These are phyloP conservation scores for Sclerotinia spermophila DNA, from an alignment of 2,329 filamentous ascomycete genomes.

Conservation along the genomic window DNA sequence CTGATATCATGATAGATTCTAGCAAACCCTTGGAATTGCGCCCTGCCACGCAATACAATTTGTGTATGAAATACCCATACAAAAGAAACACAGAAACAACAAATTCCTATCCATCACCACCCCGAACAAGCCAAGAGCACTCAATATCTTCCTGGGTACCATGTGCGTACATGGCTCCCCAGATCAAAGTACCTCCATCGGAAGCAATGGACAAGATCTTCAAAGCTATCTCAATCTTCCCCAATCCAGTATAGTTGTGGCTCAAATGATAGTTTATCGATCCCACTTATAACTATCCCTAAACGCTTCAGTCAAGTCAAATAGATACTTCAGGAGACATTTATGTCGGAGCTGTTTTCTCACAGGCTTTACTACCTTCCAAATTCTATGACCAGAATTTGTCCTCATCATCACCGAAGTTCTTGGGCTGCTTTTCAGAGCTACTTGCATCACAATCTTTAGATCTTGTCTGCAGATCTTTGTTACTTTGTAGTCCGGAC, in stretches of 20 bases:
- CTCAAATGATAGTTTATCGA: neutral
- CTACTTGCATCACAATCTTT: neutral
- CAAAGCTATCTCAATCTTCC: neutral
- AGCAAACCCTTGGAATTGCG: neutral
- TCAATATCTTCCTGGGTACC: neutral
- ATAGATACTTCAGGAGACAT: neutral
- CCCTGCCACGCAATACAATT: rapidly evolving
- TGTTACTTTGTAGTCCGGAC: rapidly evolving
- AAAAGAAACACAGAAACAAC: neutral
- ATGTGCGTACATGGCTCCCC: rapidly evolving
- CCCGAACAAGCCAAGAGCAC: no score
- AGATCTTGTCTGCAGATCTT: rapidly evolving
- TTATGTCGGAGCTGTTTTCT: neutral
- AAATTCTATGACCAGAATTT: neutral
- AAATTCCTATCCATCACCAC: neutral
- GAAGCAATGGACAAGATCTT: neutral
- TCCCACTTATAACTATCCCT: neutral
- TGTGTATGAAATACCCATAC: no score
- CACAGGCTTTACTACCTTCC: neutral
- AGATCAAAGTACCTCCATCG: neutral
- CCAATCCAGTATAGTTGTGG: neutral
- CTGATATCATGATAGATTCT: no score
- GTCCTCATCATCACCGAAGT: neutral
- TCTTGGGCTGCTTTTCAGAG: neutral
- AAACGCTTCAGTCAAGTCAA: neutral